phyloP scores from a whole-genome alignment of 1,139 yeast genomes.

The Kazachstania sp. region DNA sequence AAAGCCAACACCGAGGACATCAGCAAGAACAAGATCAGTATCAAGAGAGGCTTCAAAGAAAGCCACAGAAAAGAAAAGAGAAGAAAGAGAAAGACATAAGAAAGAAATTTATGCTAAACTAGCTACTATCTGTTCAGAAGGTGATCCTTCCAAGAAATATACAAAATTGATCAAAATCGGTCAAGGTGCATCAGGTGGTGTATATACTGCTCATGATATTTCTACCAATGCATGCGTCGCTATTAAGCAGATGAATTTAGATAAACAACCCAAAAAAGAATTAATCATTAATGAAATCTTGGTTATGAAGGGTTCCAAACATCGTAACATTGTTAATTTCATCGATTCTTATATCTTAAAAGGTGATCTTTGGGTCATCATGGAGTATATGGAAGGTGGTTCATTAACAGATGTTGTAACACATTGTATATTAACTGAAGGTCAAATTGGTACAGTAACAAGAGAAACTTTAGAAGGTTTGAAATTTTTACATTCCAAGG shows the following conservation, averaged over 20 bases:
- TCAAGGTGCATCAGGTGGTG: constrained; percentile 98
- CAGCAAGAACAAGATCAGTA: constrained; percentile 6
- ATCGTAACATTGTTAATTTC: constrained; percentile 85
- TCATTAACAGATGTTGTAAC: constrained; percentile 92
- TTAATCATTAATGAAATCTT: constrained; percentile 85
- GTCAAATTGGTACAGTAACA: constrained; percentile 96
- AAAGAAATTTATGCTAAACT: constrained; percentile 50
- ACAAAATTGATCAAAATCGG: constrained; percentile 74
- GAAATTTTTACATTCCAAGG: constrained; percentile 80
- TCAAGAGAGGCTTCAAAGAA: constrained; percentile 17
- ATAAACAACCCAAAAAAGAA: constrained; percentile 92
- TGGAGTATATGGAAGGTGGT: constrained; percentile 99
- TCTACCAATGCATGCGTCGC: constrained; percentile 66
- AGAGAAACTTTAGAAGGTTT: constrained; percentile 83
- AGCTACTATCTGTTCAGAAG: constrained; percentile 70
- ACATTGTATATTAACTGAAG: constrained; percentile 90
- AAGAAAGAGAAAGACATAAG: constrained; percentile 56
- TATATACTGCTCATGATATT: constrained; percentile 75
- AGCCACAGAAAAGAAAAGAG: constrained; percentile 43
- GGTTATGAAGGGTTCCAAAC: constrained; percentile 89
- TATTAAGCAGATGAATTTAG: constrained; percentile 88
- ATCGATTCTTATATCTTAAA: constrained; percentile 72
- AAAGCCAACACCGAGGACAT: constrained; percentile 1
- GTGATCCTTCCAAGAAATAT: constrained; percentile 73
- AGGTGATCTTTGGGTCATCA: constrained; percentile 84